Percentiles rank a stretch among this genome's conserved stretches.
These are phyloP conservation scores for Persicaria tinctoria DNA, from an alignment of 148 eudicot species.

Conservation along the genomic window DNA sequence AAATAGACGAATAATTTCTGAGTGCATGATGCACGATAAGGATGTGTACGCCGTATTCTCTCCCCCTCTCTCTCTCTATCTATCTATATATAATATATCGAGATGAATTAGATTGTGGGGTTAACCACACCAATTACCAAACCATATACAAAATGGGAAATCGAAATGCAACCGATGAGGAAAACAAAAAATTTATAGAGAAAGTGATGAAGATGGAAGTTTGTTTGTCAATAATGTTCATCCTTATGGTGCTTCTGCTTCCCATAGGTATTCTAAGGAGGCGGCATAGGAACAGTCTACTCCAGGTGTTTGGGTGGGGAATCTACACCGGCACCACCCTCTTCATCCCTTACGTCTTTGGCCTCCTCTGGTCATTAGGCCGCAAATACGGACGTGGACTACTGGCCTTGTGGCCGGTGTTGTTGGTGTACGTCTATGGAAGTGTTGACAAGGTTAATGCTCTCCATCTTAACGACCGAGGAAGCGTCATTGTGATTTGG, in stretches of 20 bases:
- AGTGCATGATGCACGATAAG: no score
- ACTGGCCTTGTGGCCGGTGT: not conserved
- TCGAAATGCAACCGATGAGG: no score
- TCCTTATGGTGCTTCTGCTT: not conserved
- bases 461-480: not conserved
- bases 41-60: no score
- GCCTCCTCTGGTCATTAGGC: not conserved
- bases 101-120: no score
- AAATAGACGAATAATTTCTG: no score
- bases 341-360: not conserved
- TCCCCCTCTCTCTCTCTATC: no score
- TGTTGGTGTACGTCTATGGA: not conserved
- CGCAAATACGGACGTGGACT: not conserved
- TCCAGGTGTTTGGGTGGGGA: not conserved
- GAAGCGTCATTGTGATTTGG: not conserved
- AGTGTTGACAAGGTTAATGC: constrained; percentile 1
- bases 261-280: not conserved
- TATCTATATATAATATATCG: no score
- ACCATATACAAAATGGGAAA: no score
- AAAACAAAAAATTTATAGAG: no score
- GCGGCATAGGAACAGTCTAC: not conserved
- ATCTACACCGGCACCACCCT: not conserved
- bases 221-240: not conserved
- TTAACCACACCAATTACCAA: no score
- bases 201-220: not conserved